These are phyloP conservation scores for Solanum chilense DNA, from an alignment of 257 asterid species.

Conservation along the genomic window DNA sequence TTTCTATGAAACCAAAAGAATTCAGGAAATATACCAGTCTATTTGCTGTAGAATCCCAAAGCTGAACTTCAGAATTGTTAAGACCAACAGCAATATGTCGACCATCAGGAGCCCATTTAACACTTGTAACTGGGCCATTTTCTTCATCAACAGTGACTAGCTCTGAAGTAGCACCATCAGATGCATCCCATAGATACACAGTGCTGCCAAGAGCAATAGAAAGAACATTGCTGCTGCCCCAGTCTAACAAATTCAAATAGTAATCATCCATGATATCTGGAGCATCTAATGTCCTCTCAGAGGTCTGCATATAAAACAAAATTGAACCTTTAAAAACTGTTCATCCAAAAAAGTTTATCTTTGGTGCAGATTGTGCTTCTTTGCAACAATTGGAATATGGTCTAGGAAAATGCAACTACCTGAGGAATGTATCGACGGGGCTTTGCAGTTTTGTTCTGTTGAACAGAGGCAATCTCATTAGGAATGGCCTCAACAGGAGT, in stretches of 20 bases:
- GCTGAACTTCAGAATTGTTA: conserved; percentile 79
- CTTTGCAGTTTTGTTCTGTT: conserved; percentile 45
- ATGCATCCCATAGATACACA: conserved; percentile 87
- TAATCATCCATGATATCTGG: conserved; percentile 86
- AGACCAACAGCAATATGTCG: conserved; percentile 70
- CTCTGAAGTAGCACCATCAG: conserved; percentile 66
- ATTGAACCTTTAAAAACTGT: neutral
- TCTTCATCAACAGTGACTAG: conserved; percentile 75
- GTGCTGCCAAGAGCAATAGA: conserved; percentile 84
- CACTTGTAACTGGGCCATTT: conserved; percentile 77
- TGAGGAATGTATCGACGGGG: conserved; percentile 82
- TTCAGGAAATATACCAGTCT: conserved; percentile 35
- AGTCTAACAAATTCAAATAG: conserved; percentile 77
- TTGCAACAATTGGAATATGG: neutral
- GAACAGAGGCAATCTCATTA: conserved; percentile 28
- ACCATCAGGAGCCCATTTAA: conserved; percentile 97
- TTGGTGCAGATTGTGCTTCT: neutral
- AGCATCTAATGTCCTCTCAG: conserved; percentile 91
- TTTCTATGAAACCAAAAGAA: neutral
- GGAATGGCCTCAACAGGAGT: conserved; percentile 50
- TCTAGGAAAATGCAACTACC: conserved; percentile 25
- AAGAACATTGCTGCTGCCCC: conserved; percentile 91
- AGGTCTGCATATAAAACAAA: conserved; percentile 42
- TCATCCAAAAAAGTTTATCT: neutral
- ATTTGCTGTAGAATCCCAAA: conserved; percentile 83